Evolutionary conservation across 768 basidiomycete genomes (phyloP), one percentile per base, ranked within the genome.

Genomic region (Termitomyces sp.): DNA sequence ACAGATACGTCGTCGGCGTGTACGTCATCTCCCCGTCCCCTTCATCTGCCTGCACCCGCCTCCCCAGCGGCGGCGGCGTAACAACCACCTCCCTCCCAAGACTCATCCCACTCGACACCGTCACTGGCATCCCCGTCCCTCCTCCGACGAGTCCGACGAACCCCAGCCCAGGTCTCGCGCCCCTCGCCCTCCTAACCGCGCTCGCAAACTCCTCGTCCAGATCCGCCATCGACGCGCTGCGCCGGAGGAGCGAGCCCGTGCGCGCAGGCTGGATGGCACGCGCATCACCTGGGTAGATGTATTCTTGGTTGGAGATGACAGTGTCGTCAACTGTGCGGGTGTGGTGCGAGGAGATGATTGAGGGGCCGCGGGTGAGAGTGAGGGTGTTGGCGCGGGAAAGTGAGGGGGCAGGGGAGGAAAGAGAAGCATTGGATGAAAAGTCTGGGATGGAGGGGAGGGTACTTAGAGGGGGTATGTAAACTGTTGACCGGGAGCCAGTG

Each of bases 211-310:
- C 79, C 40, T 66, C 73, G 56, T 83, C 90, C n/a, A 94, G 75
- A 67, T 93, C 91, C 0, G 87, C 87, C 76, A 89, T 80, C 0
- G 89, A 92, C 48, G 84, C 88, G n/a, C 87, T 89, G 47, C 88
- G 69, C n/a, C 79, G 70, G n/a, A 76, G 67, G 25, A 76, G 60
- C 3, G 75, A 74, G 29, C 73, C 74, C 5, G 76, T 72, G 31
- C 80, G 79, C 58, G 86, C 85, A 3, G 88, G 86, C 8, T 83
- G 83, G 62, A 94, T 93, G 14, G 85, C 86, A 8, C 91, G 83
- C 17, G 83, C 81, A 66, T 91, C 91, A 3, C 88, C 87, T 7
- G 83, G 86, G 69, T 91, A 91, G 6, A 89, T 74, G 63, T 88
- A 89, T 11, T 83, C 82, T 54, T 85, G 82, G 40, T 83, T 81